Evolutionary conservation across 2,329 filamentous ascomycete species (phyloP), one percentile per base, ranked within the genome.

Genomic region (Teratosphaeria gauchensis): DNA sequence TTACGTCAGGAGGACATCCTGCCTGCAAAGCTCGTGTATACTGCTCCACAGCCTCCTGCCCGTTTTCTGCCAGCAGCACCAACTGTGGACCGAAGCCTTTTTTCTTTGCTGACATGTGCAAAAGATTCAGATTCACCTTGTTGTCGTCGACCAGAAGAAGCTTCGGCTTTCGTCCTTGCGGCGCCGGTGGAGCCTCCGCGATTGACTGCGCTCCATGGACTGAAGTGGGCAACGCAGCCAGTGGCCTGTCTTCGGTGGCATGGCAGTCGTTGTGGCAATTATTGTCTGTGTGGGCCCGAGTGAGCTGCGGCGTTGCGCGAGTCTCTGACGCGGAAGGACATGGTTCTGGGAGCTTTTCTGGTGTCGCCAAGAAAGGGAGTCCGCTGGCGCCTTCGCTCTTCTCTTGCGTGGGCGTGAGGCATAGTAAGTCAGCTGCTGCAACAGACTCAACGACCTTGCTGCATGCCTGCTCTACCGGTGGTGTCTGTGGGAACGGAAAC

Each of bases 11-110:
- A 33, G 53, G 53, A n/a, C 38, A 31, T 9, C 38, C 38, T 14
- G 76, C 74, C 54, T 75, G 76, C 0, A 69, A 64, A 7, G 70
- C 68, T 64, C 63, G 53, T 2, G 73, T 68, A 54, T 75, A 77
- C 24, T 28, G 21, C 68, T 76, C 67, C 0, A 81, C 73, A 1
- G 79, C 80, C 61, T 80, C 73, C 1, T 75, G 70, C 3, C 79
- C 79, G 61, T 81, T 74, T 42, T 68, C 67, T 1, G 78, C 79
- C 30, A 38, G 30, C 4, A 28, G 35, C 21, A 55, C 30, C 21
- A 55, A 60, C 72, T 71, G 24, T 73, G 69, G 16, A 75, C 71
- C 14, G 66, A 21, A 63, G 6, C 61, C 62, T 28, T 61, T 61
- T 33, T 61, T 65, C 53, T 62, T 64, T 32, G 62, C 73, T 2